Evolutionary conservation across 1,139 yeast species (phyloP), one percentile per base, ranked within the genome.

Genomic region (Yamadazyma sp.): DNA sequence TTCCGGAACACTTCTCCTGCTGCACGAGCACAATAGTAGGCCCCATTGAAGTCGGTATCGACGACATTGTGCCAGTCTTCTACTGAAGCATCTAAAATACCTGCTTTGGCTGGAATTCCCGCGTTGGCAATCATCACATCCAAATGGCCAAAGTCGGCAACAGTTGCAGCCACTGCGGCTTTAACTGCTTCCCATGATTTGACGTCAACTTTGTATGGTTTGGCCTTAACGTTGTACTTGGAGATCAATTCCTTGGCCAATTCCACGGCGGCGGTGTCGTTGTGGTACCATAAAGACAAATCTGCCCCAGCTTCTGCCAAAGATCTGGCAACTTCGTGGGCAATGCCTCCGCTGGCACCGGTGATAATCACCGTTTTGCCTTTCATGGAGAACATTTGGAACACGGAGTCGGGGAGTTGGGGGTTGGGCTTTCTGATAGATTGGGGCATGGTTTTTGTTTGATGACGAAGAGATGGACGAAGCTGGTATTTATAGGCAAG

Each of bases 271-370:
- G 85, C 85, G 30, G 85, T 80, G 15, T 38, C 37, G 2, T 39
- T 35, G 25, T 47, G 47, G 34, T 48, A 48, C 52, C 52, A 48
- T 23, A 48, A 44, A 2, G 51, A 27, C 12, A 48, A 30, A 48
- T 82, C 84, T n/a, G 92, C 94, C 37, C 95, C 95, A 5, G 90
- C 90, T 64, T 86, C 89, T 37, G 90, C 87, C 54, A 70, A 85
- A 0, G 86, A 92, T 54, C 79, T 83, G 31, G 94, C 94, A 34
- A 85, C 83, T 16, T 83, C 86, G 47, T 67, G 70, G 12, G 95
- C 95, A 53, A 86, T 86, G 20, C 95, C 95, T 27, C 84, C 76
- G 12, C 90, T 80, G 7, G 90, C 83, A 29, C 96, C 96, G 12
- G 95, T 85, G 49, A 87, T 75, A 24, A 86, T 78, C 37, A 90